phyloP scores from a whole-genome alignment of 176 grass and related monocot genomes.

The Hordeum vulgare region MorexV3_pseudomolecules_assembly NC_058520.1:498332450-498332949 shows the following conservation, averaged over 20 bases:
- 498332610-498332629: conserved; percentile 25
- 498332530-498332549: not conserved
- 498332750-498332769: conserved; percentile 26
- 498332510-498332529: not conserved
- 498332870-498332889: not conserved
- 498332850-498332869: conserved; percentile 7
- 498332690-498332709: conserved; percentile 11
- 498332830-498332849: conserved; percentile 7
- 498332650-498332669: conserved; percentile 39
- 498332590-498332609: conserved; percentile 29
- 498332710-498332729: conserved; percentile 12
- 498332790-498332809: conserved; percentile 11
- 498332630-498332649: conserved; percentile 46
- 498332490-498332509: conserved; percentile 5
- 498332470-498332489: not conserved
- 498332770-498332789: conserved; percentile 25
- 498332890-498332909: not conserved
- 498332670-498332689: conserved; percentile 2
- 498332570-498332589: conserved; percentile 34
- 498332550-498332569: conserved; percentile 44
- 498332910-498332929: conserved; percentile 3
- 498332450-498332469: not conserved
- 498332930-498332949: conserved; percentile 28
- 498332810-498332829: not conserved
- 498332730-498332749: not conserved